phyloP scores from a whole-genome alignment of 2,329 filamentous ascomycete species.

The Fusarium algeriense region DNA sequence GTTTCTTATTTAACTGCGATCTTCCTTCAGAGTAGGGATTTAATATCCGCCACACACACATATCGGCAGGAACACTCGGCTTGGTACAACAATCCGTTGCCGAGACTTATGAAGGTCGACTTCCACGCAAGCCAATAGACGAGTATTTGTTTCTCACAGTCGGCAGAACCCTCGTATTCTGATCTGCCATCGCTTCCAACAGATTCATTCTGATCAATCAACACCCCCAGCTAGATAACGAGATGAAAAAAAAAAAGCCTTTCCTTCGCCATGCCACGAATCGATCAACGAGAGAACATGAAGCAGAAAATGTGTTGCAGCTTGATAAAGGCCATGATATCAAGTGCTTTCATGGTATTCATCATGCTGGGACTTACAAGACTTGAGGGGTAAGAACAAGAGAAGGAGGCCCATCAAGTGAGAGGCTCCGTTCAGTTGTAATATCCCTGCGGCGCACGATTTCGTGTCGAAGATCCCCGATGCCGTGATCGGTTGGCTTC shows the following conservation, averaged over 20 bases:
- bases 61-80: background rate
- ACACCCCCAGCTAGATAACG: background rate
- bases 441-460: constrained; percentile 10
- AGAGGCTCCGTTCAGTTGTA: background rate
- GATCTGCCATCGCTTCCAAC: background rate
- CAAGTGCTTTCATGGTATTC: too few species aligned
- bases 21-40: background rate
- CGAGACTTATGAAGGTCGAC: background rate
- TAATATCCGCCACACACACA: background rate
- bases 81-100: background rate
- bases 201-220: background rate
- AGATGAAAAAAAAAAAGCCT: background rate
- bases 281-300: background rate
- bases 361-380: background rate
- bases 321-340: background rate
- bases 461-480: constrained; percentile 3
- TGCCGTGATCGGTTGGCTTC: constrained; percentile 17
- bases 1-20: background rate
- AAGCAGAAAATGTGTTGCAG: background rate
- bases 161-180: background rate
- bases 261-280: background rate
- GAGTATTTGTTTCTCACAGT: background rate
- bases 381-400: background rate
- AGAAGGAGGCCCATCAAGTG: background rate
- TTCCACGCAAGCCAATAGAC: background rate